Evolutionary conservation across 257 asterid genomes (phyloP).

Genomic region (Henckelia pumila): DNA sequence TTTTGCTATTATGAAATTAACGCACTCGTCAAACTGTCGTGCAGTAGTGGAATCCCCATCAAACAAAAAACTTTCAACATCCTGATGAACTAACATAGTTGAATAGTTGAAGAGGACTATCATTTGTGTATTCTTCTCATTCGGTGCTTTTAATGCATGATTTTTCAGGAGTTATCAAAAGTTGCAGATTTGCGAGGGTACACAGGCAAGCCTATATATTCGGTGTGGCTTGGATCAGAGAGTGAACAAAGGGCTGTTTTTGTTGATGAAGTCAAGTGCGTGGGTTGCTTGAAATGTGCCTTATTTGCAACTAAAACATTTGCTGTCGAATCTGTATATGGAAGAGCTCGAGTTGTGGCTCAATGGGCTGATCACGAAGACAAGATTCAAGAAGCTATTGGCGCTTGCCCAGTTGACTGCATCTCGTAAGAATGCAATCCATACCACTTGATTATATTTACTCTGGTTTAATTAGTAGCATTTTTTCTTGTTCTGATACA

Average conservation of each 20-base stretch:
- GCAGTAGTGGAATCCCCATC: too few relatives aligned
- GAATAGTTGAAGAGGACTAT: background rate
- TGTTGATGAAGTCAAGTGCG: conserved; percentile 90
- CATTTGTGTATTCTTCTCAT: background rate
- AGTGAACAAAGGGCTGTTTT: conserved; percentile 72
- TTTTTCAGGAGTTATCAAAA: conserved; percentile 70
- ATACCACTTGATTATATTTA: background rate
- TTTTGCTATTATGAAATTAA: background rate
- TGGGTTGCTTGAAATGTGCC: conserved; percentile 93
- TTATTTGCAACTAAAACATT: conserved; percentile 78
- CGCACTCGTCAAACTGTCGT: too few relatives aligned
- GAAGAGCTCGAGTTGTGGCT: conserved; percentile 84
- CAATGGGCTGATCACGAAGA: conserved; percentile 93
- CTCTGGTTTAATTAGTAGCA: background rate
- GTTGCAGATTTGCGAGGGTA: conserved; percentile 76
- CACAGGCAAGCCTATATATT: conserved; percentile 81
- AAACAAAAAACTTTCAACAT: conserved; percentile 23
- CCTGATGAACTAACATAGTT: background rate
- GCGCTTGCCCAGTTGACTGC: conserved; percentile 85
- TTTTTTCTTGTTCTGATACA: background rate
- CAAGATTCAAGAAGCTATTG: conserved; percentile 80
- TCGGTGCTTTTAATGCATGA: conserved; percentile 3
- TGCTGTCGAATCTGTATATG: conserved; percentile 75
- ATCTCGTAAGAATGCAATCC: conserved; percentile 56
- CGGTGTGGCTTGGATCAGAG: conserved; percentile 72